Conservation (phyloP, 2,329 filamentous ascomycete species). For the Chrysoporthe cubensis region DNA sequence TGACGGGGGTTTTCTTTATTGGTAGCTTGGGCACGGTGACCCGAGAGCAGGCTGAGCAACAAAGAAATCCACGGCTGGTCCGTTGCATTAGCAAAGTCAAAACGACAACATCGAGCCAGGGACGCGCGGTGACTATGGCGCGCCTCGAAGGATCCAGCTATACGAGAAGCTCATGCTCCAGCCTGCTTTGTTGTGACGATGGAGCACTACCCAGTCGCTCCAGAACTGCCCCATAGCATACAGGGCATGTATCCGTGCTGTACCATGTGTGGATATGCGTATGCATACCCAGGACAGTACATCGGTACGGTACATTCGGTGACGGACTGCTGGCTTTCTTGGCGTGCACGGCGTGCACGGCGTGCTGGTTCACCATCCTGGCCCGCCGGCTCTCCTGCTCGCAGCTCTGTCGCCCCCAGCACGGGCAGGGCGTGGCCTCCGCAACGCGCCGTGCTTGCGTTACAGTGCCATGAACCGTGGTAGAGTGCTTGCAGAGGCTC, state of each 20-base stretch:
- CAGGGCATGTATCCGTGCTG: too few relatives aligned
- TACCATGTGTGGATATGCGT: too few relatives aligned
- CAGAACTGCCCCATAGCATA: too few relatives aligned
- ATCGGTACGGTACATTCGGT: neutral
- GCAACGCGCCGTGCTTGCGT: neutral
- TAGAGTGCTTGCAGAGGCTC: constrained; percentile 26
- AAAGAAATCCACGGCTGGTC: neutral
- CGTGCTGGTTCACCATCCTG: too few relatives aligned
- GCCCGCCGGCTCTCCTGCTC: neutral
- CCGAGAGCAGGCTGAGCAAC: neutral
- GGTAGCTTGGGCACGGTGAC: neutral
- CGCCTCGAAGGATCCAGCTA: too few relatives aligned
- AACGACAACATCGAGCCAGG: neutral
- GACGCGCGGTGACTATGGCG: too few relatives aligned
- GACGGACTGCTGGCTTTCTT: too few relatives aligned
- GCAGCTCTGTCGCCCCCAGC: neutral
- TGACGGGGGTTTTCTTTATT: neutral
- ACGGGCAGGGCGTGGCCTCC: neutral
- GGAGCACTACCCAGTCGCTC: too few relatives aligned
- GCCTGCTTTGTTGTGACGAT: too few relatives aligned
- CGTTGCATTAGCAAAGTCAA: neutral
- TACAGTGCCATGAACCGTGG: neutral
- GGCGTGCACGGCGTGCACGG: too few relatives aligned
- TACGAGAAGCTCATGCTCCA: too few relatives aligned
- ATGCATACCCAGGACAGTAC: neutral